phyloP scores from a whole-genome alignment of 2,329 filamentous ascomycete species.

The Neonectria ditissima region DNA sequence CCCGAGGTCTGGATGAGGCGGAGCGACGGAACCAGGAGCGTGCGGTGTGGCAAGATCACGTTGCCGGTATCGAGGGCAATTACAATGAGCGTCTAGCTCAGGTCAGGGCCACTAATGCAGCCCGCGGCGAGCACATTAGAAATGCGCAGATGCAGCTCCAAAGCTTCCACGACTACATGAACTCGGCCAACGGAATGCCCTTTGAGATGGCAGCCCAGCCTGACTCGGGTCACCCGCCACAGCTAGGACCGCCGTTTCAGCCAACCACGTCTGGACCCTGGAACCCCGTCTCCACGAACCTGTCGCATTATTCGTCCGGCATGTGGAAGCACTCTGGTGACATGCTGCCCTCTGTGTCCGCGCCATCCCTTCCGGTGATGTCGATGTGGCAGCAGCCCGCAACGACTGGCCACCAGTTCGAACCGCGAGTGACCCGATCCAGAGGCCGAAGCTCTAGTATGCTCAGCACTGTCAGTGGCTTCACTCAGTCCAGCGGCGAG shows the following conservation, averaged over 20 bases:
- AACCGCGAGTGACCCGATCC: constrained; percentile 54
- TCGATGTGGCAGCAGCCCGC: constrained; percentile 53
- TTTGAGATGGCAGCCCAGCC: constrained; percentile 45
- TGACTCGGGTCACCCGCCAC: constrained; percentile 38
- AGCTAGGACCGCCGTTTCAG: constrained; percentile 43
- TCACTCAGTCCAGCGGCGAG: constrained; percentile 71
- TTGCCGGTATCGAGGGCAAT: constrained; percentile 58
- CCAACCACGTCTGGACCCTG: constrained; percentile 44
- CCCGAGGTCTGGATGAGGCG: constrained; percentile 72
- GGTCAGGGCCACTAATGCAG: constrained; percentile 50
- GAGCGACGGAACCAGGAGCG: constrained; percentile 68
- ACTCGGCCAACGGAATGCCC: constrained; percentile 48
- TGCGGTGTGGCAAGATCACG: constrained; percentile 60
- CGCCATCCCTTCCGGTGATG: constrained; percentile 47
- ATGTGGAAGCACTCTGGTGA: constrained; percentile 54
- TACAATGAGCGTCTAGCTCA: constrained; percentile 58
- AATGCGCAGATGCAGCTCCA: constrained; percentile 49
- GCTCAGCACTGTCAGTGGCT: constrained; percentile 75
- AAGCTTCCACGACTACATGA: constrained; percentile 49
- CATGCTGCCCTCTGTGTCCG: constrained; percentile 47
- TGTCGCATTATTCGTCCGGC: constrained; percentile 50
- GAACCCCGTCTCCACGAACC: constrained; percentile 51
- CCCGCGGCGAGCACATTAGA: constrained; percentile 47
- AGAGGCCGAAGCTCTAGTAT: constrained; percentile 74
- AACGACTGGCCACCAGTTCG: constrained; percentile 52